A percentile compares a stretch with the other conserved stretches of the same genome.
Conservation (phyloP, 2,329 filamentous ascomycete species). For the Simplicillium sp. region DNA sequence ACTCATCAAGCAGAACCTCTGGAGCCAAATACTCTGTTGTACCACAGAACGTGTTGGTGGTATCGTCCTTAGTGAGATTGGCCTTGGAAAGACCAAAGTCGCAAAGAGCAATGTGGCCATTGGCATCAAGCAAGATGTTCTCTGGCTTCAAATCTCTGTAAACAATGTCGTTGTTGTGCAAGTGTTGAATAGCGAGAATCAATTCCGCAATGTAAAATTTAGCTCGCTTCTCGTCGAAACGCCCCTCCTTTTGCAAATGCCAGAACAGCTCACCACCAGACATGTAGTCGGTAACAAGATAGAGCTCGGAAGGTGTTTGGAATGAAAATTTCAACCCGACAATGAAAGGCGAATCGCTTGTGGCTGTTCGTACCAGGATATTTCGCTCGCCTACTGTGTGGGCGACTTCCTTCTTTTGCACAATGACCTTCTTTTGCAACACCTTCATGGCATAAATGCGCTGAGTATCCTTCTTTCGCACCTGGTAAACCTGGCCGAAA, state of each 20-base stretch:
- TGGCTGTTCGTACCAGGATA: constrained; percentile 92
- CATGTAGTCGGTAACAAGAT: constrained; percentile 99
- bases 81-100: constrained; percentile 98
- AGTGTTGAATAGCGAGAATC: constrained; percentile 86
- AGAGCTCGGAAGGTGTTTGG: constrained; percentile 92
- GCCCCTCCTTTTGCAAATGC: constrained; percentile 94
- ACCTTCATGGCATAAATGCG: constrained; percentile 99
- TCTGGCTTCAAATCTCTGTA: constrained; percentile 97
- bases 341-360: constrained; percentile 92
- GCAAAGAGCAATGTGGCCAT: constrained; percentile 94
- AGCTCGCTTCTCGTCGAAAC: constrained; percentile 87
- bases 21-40: constrained; percentile 96
- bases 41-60: constrained; percentile 97
- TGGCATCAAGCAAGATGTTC: constrained; percentile 93
- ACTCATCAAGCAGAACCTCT: constrained; percentile 89
- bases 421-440: constrained; percentile 97
- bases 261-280: constrained; percentile 97
- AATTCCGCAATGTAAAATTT: constrained; percentile 99
- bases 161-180: constrained; percentile 95
- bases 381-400: constrained; percentile 96
- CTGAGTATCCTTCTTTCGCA: constrained; percentile 91
- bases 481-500: constrained; percentile 97
- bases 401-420: constrained; percentile 98
- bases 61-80: constrained; percentile 92
- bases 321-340: constrained; percentile 98